Evolutionary conservation across 1,284 basidiomycete genomes (phyloP).

Genomic region (Omphalotus olearius): DNA sequence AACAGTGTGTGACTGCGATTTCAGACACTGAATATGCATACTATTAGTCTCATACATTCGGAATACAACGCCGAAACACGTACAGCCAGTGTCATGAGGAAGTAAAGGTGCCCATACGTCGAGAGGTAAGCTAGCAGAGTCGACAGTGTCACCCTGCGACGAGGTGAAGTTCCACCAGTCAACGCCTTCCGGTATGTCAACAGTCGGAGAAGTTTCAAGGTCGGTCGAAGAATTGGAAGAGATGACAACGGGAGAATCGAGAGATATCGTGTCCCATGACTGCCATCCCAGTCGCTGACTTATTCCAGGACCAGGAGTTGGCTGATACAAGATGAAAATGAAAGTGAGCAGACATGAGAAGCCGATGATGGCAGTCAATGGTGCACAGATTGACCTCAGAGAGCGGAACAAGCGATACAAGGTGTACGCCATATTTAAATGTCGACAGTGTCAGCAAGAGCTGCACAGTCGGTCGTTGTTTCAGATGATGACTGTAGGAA

Average conservation of each 20-base stretch:
- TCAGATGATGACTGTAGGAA: too few species aligned
- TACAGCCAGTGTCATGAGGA: conserved; percentile 78
- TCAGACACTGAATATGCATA: conserved; percentile 60
- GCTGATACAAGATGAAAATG: conserved; percentile 75
- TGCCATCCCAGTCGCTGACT: conserved; percentile 85
- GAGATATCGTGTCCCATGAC: conserved; percentile 70
- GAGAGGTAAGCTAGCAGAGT: conserved; percentile 67
- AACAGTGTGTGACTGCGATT: conserved; percentile 69
- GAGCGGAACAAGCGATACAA: conserved; percentile 34
- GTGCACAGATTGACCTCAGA: conserved; percentile 45
- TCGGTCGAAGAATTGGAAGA: conserved; percentile 11
- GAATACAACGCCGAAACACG: conserved; percentile 28
- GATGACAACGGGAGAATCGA: conserved; percentile 13
- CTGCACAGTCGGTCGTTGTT: too few species aligned
- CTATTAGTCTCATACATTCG: conserved; percentile 5
- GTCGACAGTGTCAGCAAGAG: too few species aligned
- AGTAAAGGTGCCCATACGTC: conserved; percentile 81
- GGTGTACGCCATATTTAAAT: conserved; percentile 22
- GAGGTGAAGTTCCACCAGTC: conserved; percentile 72
- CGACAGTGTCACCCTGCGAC: conserved; percentile 33
- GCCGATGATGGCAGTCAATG: conserved; percentile 54
- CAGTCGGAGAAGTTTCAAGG: background rate
- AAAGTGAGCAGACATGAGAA: conserved; percentile 72
- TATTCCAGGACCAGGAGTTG: conserved; percentile 64
- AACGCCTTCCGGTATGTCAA: conserved; percentile 29